These are phyloP conservation scores for Ascochyta pisi DNA, from an alignment of 2,329 filamentous ascomycete species.

Conservation along the genomic window DNA sequence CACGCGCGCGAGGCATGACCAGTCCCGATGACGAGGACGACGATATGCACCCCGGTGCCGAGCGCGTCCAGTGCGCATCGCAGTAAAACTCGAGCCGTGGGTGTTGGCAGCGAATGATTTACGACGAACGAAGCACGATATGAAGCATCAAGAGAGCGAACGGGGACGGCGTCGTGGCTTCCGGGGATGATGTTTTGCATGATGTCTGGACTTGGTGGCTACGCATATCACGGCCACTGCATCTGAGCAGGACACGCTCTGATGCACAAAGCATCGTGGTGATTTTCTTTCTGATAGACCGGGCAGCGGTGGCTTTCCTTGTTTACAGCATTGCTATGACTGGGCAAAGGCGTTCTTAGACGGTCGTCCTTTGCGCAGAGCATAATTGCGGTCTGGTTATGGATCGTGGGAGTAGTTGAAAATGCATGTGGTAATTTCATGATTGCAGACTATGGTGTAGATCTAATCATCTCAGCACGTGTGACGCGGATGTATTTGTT, in stretches of 20 bases:
- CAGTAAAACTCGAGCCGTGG: conserved; percentile 66
- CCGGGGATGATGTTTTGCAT: conserved; percentile 17
- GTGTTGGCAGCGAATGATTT: conserved; percentile 9
- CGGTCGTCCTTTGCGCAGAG: conserved; percentile 17
- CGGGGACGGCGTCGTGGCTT: conserved; percentile 15
- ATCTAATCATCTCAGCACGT: background rate
- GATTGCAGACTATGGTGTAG: background rate
- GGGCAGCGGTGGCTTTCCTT: conserved; percentile 12
- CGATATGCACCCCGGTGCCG: conserved; percentile 66
- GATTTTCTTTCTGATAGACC: conserved; percentile 10
- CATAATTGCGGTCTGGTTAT: conserved; percentile 7
- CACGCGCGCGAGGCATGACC: conserved; percentile 71
- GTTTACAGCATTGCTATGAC: conserved; percentile 20
- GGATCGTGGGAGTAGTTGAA: conserved; percentile 11
- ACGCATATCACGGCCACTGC: conserved; percentile 2
- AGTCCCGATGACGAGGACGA: conserved; percentile 71
- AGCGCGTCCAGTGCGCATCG: conserved; percentile 85
- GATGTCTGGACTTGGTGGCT: conserved; percentile 10
- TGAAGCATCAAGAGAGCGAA: conserved; percentile 6
- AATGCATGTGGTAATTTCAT: conserved; percentile 18
- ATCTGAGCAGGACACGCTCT: conserved; percentile 3
- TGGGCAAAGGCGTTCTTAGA: conserved; percentile 20
- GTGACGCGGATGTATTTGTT: background rate
- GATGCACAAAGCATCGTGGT: background rate
- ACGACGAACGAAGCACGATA: conserved; percentile 16